A percentile compares a stretch with the other conserved stretches of the same genome.
Conservation (phyloP, 306 rosid genomes). For the Acacia confusa region DNA sequence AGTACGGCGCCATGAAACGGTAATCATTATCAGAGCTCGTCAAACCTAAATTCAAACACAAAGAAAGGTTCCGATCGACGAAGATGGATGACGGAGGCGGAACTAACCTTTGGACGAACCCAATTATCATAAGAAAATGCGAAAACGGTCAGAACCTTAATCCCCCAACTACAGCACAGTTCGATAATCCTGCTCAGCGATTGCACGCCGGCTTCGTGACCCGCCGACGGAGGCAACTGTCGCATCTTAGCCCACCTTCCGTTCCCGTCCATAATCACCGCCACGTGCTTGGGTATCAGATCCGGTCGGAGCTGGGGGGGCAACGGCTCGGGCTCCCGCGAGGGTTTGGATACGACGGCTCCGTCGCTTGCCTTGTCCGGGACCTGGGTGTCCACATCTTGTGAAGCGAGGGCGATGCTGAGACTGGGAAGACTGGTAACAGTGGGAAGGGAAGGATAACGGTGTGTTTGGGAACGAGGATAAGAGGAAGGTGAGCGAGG, state of each 20-base stretch:
- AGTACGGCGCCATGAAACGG: too few species aligned
- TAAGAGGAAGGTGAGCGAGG: neutral
- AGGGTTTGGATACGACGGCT: neutral
- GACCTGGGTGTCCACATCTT: slow-evolving; percentile 14
- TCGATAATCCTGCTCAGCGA: slow-evolving; percentile 46
- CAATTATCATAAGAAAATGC: slow-evolving; percentile 72
- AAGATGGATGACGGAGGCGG: neutral
- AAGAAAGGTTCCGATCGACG: too few species aligned
- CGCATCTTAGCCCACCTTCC: slow-evolving; percentile 72
- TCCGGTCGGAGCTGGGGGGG: slow-evolving; percentile 53
- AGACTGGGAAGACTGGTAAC: neutral
- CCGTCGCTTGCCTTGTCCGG: neutral
- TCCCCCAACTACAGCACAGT: slow-evolving; percentile 58
- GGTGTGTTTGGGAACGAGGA: slow-evolving; percentile 24
- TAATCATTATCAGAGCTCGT: too few species aligned
- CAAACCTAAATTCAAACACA: neutral
- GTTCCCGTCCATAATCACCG: slow-evolving; percentile 82
- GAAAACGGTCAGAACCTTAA: slow-evolving; percentile 66
- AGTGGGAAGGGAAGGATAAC: neutral
- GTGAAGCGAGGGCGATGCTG: neutral
- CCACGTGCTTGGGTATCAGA: slow-evolving; percentile 83
- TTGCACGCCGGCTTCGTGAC: slow-evolving; percentile 59
- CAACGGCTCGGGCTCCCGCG: slow-evolving; percentile 32
- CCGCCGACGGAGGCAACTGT: slow-evolving; percentile 44
- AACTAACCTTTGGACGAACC: slow-evolving; percentile 62